phyloP scores from a whole-genome alignment of 2,329 filamentous ascomycete genomes.

The Venturia aucupariae region DNA sequence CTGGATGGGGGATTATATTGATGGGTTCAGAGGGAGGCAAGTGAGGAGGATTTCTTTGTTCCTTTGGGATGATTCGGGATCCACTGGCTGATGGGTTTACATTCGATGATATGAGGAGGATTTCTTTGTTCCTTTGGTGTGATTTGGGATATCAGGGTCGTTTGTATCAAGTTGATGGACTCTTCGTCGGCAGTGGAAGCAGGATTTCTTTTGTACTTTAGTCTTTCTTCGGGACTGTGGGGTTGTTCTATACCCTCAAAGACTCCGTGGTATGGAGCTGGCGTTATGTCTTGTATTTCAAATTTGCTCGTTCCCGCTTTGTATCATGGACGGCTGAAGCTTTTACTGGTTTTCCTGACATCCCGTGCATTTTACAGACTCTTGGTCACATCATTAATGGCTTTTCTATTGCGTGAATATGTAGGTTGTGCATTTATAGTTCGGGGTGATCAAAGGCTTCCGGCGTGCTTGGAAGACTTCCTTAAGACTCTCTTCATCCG shows the following conservation, averaged over 20 bases:
- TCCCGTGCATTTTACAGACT: too few species aligned
- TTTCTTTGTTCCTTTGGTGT: neutral
- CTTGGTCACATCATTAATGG: too few species aligned
- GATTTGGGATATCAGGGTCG: too few species aligned
- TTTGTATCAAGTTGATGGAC: neutral
- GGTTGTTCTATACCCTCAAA: neutral
- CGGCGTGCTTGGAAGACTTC: too few species aligned
- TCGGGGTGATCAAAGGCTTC: too few species aligned
- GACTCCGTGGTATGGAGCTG: neutral
- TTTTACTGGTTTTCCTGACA: too few species aligned
- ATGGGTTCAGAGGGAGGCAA: neutral
- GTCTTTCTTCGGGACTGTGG: neutral
- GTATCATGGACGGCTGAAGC: too few species aligned
- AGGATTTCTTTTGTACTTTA: neutral
- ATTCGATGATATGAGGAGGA: neutral
- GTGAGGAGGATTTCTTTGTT: neutral
- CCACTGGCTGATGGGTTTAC: neutral
- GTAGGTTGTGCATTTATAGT: too few species aligned
- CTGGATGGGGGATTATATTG: too few species aligned
- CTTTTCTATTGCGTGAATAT: too few species aligned
- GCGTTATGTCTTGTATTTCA: neutral
- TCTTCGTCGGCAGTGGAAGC: neutral
- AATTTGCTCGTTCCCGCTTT: neutral
- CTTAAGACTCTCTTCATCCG: too few species aligned
- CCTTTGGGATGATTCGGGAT: neutral